These are phyloP conservation scores for rapeseed (Brassica napus) DNA, from an alignment of 345 rosid genomes.

Conservation along the genomic window DNA sequence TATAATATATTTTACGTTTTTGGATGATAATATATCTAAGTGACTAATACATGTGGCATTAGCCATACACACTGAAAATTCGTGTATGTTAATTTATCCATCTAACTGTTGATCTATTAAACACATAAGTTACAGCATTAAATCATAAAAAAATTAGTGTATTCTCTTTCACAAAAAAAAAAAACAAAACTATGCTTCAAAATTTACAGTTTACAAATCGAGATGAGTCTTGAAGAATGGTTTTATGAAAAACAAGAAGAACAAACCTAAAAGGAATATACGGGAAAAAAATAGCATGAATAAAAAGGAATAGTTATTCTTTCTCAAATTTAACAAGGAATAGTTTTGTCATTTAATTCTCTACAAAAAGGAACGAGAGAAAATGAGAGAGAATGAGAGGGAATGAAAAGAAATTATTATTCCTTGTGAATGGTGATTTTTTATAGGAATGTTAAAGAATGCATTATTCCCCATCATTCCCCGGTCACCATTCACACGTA, in stretches of 20 bases:
- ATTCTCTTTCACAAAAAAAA: background rate
- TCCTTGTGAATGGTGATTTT: no score
- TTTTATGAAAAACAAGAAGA: background rate
- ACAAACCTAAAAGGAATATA: no score
- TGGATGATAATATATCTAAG: conserved; percentile 13
- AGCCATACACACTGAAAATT: background rate
- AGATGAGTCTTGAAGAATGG: background rate
- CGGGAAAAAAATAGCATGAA: no score
- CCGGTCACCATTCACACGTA: no score
- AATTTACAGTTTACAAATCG: background rate
- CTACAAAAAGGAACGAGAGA: no score
- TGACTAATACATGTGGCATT: background rate
- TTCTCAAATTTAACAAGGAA: no score
- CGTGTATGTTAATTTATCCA: background rate
- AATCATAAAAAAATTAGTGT: background rate
- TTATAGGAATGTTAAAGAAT: no score
- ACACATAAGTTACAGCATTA: background rate
- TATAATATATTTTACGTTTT: background rate
- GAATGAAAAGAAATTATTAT: no score
- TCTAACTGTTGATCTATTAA: background rate
- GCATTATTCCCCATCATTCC: no score
- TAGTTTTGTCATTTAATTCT: no score
- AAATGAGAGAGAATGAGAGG: no score
- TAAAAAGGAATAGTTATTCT: no score
- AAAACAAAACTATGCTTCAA: background rate